phyloP scores from a whole-genome alignment of 805 yeast species.

The Candida peoriensis region DNA sequence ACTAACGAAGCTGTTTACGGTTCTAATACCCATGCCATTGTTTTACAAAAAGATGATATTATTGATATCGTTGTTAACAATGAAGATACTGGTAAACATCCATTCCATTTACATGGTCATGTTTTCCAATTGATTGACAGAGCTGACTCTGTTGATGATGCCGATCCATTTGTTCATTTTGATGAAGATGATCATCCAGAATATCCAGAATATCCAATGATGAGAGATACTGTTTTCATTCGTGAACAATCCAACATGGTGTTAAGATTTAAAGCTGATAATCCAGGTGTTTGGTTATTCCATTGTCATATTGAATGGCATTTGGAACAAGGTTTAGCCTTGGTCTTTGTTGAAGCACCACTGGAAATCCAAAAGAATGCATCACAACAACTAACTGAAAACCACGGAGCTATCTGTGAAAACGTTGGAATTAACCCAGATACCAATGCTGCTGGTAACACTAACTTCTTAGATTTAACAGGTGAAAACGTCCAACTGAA shows the following conservation, averaged over 20 bases:
- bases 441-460: constrained; percentile 92
- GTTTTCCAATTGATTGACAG: constrained; percentile 57
- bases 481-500: constrained; percentile 71
- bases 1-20: constrained; percentile 60
- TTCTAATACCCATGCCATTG: constrained; percentile 28
- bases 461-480: constrained; percentile 58
- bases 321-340: constrained; percentile 87
- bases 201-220: constrained; percentile 72
- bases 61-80: constrained; percentile 78
- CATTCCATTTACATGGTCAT: constrained; percentile 78
- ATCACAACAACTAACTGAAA: constrained; percentile 55
- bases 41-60: constrained; percentile 29
- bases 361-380: constrained; percentile 47
- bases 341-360: constrained; percentile 83
- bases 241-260: constrained; percentile 83
- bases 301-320: constrained; percentile 99
- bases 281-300: constrained; percentile 99
- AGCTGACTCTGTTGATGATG: constrained; percentile 43
- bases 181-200: constrained; percentile 44
- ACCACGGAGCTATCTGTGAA: constrained; percentile 57
- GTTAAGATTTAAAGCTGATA: constrained; percentile 82
- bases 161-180: constrained; percentile 46
- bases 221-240: constrained; percentile 77
- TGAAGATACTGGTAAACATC: constrained; percentile 73
- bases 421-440: constrained; percentile 43